These are phyloP conservation scores for Podila clonocystis DNA, from an alignment of 192 early-diverging fungal genomes.

Conservation along the genomic window DNA sequence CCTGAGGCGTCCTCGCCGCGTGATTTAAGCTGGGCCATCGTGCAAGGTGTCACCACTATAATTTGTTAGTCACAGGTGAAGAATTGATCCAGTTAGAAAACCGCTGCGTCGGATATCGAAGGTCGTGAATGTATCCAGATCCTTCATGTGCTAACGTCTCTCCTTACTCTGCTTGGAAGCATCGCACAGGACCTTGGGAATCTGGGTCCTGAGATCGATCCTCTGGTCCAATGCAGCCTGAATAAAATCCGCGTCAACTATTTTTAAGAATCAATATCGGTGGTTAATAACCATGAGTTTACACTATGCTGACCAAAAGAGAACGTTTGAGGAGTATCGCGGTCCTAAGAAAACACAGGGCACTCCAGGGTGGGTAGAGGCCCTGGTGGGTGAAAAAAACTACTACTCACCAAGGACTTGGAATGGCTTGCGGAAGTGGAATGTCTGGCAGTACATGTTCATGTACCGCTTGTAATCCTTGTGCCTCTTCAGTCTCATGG, in stretches of 20 bases:
- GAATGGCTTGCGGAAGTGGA: constrained; percentile 93
- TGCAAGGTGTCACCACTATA: constrained; percentile 75
- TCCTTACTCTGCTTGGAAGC: constrained; percentile 71
- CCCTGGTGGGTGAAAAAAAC: background rate
- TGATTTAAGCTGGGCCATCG: constrained; percentile 73
- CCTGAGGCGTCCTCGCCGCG: constrained; percentile 68
- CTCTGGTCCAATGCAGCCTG: constrained; percentile 70
- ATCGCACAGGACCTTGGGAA: constrained; percentile 75
- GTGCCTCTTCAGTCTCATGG: constrained; percentile 86
- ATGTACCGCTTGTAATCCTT: constrained; percentile 87
- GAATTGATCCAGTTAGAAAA: background rate
- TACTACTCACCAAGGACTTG: constrained; percentile 76
- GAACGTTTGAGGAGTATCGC: too few species aligned
- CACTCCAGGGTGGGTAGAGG: background rate
- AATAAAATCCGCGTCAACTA: constrained; percentile 88
- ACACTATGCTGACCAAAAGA: too few species aligned
- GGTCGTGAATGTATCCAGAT: background rate
- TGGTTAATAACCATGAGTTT: too few species aligned
- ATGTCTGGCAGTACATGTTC: constrained; percentile 80
- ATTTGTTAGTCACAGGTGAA: constrained; percentile 12
- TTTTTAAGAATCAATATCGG: background rate
- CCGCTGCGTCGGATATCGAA: too few species aligned
- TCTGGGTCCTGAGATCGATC: constrained; percentile 66
- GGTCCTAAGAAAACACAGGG: background rate
- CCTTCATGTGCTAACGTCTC: background rate